Conservation (phyloP, 176 grass and related monocot genomes). For the Metroxylon sagu region DNA sequence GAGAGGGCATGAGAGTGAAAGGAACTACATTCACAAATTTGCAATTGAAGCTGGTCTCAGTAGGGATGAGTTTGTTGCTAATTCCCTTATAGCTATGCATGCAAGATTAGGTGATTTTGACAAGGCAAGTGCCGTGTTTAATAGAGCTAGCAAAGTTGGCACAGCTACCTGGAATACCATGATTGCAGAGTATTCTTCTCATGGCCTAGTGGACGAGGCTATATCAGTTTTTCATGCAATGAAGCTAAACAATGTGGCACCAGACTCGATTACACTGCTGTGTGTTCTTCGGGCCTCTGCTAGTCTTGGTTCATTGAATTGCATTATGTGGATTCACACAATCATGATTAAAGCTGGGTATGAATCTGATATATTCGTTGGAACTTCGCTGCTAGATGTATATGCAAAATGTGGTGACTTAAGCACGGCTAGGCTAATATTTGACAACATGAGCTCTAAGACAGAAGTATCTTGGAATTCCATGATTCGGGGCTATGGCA, state of each 20-base stretch:
- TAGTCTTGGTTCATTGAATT: conserved; percentile 3
- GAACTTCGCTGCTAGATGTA: conserved; percentile 8
- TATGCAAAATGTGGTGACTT: conserved; percentile 23
- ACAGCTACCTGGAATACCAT: conserved; percentile 15
- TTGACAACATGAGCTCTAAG: conserved; percentile 13
- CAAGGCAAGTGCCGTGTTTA: conserved; percentile 8
- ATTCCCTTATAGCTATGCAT: conserved; percentile 20
- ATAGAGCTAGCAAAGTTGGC: conserved; percentile 7
- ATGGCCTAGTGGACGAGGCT: conserved; percentile 6
- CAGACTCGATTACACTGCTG: conserved; percentile 8
- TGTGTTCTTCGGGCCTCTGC: conserved; percentile 2
- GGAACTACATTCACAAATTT: conserved; percentile 14
- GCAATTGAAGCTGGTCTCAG: not conserved
- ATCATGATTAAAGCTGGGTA: conserved; percentile 9
- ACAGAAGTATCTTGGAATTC: conserved; percentile 21
- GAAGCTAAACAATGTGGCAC: conserved; percentile 14
- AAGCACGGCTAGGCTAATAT: conserved; percentile 4
- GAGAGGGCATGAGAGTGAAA: conserved; percentile 13
- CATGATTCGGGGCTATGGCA: conserved; percentile 22
- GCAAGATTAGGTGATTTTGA: conserved; percentile 15
- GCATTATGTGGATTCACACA: conserved; percentile 4
- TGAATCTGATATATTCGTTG: conserved; percentile 15
- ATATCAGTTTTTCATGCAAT: conserved; percentile 3
- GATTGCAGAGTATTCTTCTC: conserved; percentile 8
- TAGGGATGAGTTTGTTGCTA: conserved; percentile 22